Base-by-base conservation (phyloP, 179 eudicot genomes). In the Pouteria campechiana region DNA sequence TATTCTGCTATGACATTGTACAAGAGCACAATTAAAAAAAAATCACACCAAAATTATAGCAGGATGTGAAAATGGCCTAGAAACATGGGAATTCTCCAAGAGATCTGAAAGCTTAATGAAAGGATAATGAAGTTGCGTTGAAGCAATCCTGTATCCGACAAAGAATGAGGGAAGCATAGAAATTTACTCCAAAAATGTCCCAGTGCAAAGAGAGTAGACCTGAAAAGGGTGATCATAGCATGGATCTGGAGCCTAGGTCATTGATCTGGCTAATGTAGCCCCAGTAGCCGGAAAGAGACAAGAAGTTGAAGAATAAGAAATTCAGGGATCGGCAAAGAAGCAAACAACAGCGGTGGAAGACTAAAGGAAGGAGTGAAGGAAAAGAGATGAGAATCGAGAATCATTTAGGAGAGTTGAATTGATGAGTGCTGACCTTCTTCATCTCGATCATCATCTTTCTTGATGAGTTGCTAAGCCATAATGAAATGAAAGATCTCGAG, bases 371-470 rank as follows among this genome's bases (percentile, higher is more conserved):
- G 34, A 38, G 29, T 40, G 29, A 48, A 24, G 17, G 45, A 32
- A 35, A 2, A 7, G 6, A 41, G 3, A 33, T 1, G 17, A 17
- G 37, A 38, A n/a, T 12, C 8, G 21, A 22, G 20, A 39, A 25
- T 31, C 32, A 44, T 38, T 33, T 30, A 16, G 17, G 15, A 38
- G 32, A 12, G n/a, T n/a, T n/a, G n/a, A n/a, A n/a, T n/a, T n/a
- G n/a, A n/a, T n/a, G n/a, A n/a, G n/a, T n/a, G n/a, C 17, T 33
- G 54, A 76, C 90, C 71, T 59, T 81, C 84, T 17, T 77, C 85
- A 17, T 71, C 81, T 47, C 76, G 85, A 65, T 81, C 90, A 29
- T 81, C 85, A 45, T 81, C 90, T 52, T 77, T 81, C 72, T 81
- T 81, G 15, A 74, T 58, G 25, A 61, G 49, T 54, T 76, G 76